These are phyloP conservation scores for Dictyostelium intermedium DNA, from an alignment of 78 protist genomes.

Conservation along the genomic window DNA sequence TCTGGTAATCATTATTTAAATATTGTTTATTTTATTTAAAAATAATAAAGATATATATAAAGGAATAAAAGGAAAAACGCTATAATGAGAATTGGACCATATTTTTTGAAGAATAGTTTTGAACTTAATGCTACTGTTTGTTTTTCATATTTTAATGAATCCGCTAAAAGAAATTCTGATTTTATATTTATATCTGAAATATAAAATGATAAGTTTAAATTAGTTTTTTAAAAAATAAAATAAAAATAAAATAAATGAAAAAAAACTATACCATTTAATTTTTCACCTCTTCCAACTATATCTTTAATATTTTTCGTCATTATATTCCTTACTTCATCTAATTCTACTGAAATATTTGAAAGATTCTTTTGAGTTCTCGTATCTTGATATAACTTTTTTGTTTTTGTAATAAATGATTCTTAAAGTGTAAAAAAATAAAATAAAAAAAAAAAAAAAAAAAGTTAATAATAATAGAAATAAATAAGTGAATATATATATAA, in stretches of 20 bases:
- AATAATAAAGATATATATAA: slow-evolving; percentile 13
- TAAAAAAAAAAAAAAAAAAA: background rate
- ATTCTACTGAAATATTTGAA: slow-evolving; percentile 73
- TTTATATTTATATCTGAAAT: slow-evolving; percentile 43
- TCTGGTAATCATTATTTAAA: background rate
- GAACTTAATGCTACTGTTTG: slow-evolving; percentile 43
- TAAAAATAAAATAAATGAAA: background rate
- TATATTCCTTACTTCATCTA: slow-evolving; percentile 84
- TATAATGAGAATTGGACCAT: slow-evolving; percentile 15
- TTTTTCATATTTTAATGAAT: slow-evolving; percentile 46
- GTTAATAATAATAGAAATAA: background rate
- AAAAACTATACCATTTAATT: slow-evolving; percentile 72
- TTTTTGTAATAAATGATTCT: slow-evolving; percentile 86
- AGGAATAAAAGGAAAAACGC: background rate
- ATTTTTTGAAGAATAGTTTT: slow-evolving; percentile 33
- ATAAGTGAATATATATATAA: too few species aligned
- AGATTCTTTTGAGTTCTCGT: slow-evolving; percentile 83
- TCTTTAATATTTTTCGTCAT: slow-evolving; percentile 90
- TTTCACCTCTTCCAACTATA: slow-evolving; percentile 90
- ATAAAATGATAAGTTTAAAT: background rate
- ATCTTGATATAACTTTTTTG: slow-evolving; percentile 82
- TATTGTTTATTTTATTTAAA: background rate
- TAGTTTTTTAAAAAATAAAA: background rate
- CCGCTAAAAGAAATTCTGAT: slow-evolving; percentile 47
- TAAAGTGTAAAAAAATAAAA: background rate